Evolutionary conservation across 2,329 filamentous ascomycete genomes (phyloP).

Genomic region (Colletotrichum sp.): DNA sequence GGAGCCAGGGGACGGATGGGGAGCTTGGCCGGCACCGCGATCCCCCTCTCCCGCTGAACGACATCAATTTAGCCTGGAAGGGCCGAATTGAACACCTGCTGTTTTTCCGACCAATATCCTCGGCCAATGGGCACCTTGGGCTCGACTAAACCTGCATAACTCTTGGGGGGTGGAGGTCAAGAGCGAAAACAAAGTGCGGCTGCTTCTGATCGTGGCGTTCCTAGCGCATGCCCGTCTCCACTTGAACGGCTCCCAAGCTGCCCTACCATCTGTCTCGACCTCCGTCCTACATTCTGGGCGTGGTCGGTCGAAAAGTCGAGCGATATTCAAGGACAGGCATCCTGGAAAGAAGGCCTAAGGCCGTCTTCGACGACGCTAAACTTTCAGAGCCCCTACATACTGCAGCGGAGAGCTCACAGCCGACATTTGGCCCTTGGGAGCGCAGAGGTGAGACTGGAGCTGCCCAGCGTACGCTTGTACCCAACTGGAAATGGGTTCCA

Average conservation of each 20-base stretch:
- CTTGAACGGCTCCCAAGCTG: constrained; percentile 5
- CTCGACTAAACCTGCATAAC: background rate
- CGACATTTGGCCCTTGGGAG: background rate
- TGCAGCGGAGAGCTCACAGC: constrained; percentile 1
- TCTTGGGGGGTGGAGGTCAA: constrained; percentile 1
- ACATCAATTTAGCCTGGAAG: constrained; percentile 47
- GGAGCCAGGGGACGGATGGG: constrained; percentile 6
- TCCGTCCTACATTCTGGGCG: background rate
- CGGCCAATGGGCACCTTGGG: constrained; percentile 23
- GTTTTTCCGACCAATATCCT: constrained; percentile 41
- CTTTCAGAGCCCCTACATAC: background rate
- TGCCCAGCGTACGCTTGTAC: background rate
- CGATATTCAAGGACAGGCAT: background rate
- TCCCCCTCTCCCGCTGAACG: constrained; percentile 26
- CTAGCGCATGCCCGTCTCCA: background rate
- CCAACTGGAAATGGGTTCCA: background rate
- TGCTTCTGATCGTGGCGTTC: constrained; percentile 23
- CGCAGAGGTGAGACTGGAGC: background rate
- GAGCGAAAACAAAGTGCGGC: constrained; percentile 35
- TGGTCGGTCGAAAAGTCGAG: background rate
- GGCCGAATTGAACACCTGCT: constrained; percentile 38
- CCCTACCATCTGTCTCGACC: background rate
- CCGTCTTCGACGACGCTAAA: background rate
- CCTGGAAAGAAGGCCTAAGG: background rate
- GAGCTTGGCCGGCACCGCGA: constrained; percentile 6